Evolutionary conservation across 169 alveolate species (phyloP).

Genomic region (Cryptosporidium viatorum): DNA sequence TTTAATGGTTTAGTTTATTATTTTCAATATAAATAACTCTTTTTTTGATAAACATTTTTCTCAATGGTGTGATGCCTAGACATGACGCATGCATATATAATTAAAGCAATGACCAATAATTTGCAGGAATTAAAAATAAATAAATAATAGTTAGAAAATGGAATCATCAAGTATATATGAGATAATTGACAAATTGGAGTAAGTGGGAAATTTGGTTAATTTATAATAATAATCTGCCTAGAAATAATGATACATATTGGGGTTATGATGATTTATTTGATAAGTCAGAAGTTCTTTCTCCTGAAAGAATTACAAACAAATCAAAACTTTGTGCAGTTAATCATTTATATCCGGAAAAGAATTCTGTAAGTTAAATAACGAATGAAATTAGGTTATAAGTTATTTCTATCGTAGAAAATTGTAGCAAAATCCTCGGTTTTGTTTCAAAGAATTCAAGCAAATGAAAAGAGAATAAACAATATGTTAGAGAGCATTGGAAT

Average conservation of each 20-base stretch:
- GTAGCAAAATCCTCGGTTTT: slow-evolving; percentile 51
- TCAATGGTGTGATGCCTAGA: slow-evolving; percentile 41
- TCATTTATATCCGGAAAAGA: slow-evolving; percentile 17
- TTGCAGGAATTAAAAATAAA: neutral
- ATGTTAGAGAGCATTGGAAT: slow-evolving; percentile 40
- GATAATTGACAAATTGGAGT: slow-evolving; percentile 63
- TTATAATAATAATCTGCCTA: neutral
- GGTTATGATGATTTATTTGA: slow-evolving; percentile 66
- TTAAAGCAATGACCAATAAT: neutral
- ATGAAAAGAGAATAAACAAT: slow-evolving; percentile 51
- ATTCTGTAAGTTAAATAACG: slow-evolving; percentile 33
- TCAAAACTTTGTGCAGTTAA: slow-evolving; percentile 24
- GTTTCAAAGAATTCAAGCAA: slow-evolving; percentile 58
- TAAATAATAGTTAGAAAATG: neutral
- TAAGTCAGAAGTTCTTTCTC: slow-evolving; percentile 2
- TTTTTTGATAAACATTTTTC: neutral
- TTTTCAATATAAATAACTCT: neutral
- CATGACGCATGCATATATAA: slow-evolving; percentile 17
- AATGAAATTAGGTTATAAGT: neutral
- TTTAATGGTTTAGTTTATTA: neutral
- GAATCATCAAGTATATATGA: slow-evolving; percentile 69
- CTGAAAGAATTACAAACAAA: neutral
- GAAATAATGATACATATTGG: slow-evolving; percentile 65
- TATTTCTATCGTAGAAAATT: neutral
- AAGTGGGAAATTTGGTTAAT: neutral